phyloP scores from a whole-genome alignment of 768 basidiomycete species.

The Phaeolepiota aurea region DNA sequence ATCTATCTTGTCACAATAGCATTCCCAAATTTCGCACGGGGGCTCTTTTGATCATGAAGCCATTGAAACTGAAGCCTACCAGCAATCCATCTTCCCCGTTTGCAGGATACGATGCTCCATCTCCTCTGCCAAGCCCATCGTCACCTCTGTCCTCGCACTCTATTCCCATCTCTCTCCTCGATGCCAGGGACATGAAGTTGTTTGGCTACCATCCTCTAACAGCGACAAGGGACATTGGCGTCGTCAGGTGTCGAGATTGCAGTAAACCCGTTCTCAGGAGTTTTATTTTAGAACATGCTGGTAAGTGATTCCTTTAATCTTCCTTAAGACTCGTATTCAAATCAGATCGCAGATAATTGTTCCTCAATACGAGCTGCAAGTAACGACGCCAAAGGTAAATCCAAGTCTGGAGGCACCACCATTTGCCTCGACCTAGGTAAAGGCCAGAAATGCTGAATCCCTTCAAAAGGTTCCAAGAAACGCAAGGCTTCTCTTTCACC shows the following conservation, averaged over 20 bases:
- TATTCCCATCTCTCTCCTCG: conserved; percentile 81
- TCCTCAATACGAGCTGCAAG: conserved; percentile 43
- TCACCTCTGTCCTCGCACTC: conserved; percentile 42
- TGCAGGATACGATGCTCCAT: conserved; percentile 46
- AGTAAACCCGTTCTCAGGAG: conserved; percentile 73
- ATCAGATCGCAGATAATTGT: conserved; percentile 43
- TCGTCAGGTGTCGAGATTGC: conserved; percentile 77
- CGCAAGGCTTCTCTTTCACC: conserved; percentile 73
- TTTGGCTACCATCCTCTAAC: conserved; percentile 74
- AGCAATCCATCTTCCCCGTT: conserved; percentile 45
- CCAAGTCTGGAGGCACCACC: conserved; percentile 34
- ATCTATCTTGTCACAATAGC: too few species aligned
- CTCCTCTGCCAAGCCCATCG: conserved; percentile 25
- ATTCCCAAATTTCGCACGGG: too few species aligned
- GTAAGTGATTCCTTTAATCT: conserved; percentile 25
- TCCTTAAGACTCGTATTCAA: conserved; percentile 5
- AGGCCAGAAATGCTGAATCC: conserved; percentile 7
- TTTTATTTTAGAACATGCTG: conserved; percentile 65
- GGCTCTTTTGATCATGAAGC: conserved; percentile 25
- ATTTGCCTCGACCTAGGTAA: conserved; percentile 12
- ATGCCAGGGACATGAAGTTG: conserved; percentile 81
- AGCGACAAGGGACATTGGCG: conserved; percentile 47
- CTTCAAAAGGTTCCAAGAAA: conserved; percentile 57
- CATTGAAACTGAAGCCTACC: conserved; percentile 35
- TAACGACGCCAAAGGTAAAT: conserved; percentile 47